Evolutionary conservation across 306 rosid genomes (phyloP), one percentile per base, ranked within the genome.

Genomic region (Inga oerstediana): DNA sequence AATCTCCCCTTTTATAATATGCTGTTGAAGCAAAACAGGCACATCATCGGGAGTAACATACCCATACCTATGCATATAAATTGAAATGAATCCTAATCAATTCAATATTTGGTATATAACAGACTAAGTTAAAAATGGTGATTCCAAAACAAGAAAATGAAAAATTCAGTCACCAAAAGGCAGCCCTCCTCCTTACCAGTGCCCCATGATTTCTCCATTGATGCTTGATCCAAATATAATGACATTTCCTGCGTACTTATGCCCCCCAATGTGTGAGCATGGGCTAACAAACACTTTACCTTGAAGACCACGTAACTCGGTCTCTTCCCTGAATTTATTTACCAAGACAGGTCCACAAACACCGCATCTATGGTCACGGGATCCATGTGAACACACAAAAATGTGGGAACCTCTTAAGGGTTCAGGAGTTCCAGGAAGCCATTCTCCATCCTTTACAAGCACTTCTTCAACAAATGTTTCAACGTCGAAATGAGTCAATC

Each of bases 241-340:
- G 77, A 90, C 91, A 74, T 96, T 94, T 87, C 99, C 99, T 4
- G 99, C 98, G 80, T 91, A 96, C 86, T 92, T 87, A 86, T 93
- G 89, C 24, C 92, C 99, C 34, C 98, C 99, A 80, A 96, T 86
- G 85, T 96, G 98, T 2, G 99, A 96, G 86, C 99, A 96, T 58
- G 99, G 97, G 75, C 97, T 96, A 77, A 96, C 97, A 68, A 95
- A 91, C 59, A 92, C 94, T 92, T 91, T 91, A 69, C 87, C 30
- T 64, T 64, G 39, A 64, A 64, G 70, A 30, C 70, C 70, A 1
- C 14, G 41, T 64, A 64, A 30, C 70, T 64, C 70, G 4, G 32
- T 64, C 39, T 30, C 70, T 64, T 64, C 70, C 70, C 70, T 64
- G 70, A 64, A 64, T 64, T 19, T 64, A 30, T 14, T 64, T 19